phyloP scores from a whole-genome alignment of 208 protist species.

The Crithidia thermophila region DNA sequence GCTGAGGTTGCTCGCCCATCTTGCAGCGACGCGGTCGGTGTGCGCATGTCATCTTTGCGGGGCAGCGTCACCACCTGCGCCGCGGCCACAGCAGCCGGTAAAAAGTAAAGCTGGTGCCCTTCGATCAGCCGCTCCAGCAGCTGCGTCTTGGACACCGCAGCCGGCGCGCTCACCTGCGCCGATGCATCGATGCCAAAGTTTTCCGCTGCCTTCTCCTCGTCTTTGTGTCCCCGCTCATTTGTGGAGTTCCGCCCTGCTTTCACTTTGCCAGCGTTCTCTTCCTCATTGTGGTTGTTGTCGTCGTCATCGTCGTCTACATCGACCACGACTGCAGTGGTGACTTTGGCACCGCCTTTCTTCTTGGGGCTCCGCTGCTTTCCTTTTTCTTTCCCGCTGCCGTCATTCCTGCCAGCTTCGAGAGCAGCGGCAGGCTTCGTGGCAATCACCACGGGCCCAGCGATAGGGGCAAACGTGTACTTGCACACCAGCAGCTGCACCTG shows the following conservation, averaged over 20 bases:
- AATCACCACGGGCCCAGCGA: conserved; percentile 10
- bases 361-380: not conserved
- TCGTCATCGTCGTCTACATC: conserved; percentile 22
- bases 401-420: too few species aligned
- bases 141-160: not conserved
- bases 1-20: not conserved
- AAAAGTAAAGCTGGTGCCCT: not conserved
- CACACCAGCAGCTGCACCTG: conserved; percentile 8
- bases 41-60: too few species aligned
- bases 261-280: too few species aligned
- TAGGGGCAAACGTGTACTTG: conserved; percentile 12
- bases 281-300: not conserved
- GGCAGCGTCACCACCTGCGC: not conserved
- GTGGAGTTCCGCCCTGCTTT: too few species aligned
- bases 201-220: not conserved
- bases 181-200: too few species aligned
- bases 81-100: not conserved
- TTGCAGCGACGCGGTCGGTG: too few species aligned
- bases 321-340: not conserved
- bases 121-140: conserved; percentile 7
- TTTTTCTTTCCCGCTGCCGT: not conserved
- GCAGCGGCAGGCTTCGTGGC: too few species aligned
- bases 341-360: not conserved
- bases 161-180: not conserved
- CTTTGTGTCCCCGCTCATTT: too few species aligned